These are phyloP conservation scores for Sporothrix pallida DNA, from an alignment of 2,329 filamentous ascomycete species.

Conservation along the genomic window DNA sequence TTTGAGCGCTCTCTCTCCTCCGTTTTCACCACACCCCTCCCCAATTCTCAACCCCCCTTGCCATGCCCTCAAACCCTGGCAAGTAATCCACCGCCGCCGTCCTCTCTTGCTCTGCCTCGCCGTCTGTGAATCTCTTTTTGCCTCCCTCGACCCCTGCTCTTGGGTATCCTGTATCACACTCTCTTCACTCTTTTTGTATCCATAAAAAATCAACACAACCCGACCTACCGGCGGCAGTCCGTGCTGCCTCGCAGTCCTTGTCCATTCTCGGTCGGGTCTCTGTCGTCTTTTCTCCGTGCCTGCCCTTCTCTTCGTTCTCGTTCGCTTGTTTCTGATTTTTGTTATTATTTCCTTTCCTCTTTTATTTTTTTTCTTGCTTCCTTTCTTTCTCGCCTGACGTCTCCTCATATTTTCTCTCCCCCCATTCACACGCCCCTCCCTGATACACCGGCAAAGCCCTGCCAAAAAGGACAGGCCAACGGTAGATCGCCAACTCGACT, in stretches of 20 bases:
- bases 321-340: background rate
- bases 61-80: constrained; percentile 4
- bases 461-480: background rate
- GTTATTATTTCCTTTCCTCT: background rate
- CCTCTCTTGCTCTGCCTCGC: constrained; percentile 2
- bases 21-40: background rate
- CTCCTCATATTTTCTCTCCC: background rate
- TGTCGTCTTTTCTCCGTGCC: constrained; percentile 32
- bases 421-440: constrained; percentile 7
- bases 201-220: constrained; percentile 15
- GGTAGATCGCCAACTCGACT: background rate
- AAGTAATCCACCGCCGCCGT: constrained; percentile 20
- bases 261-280: constrained; percentile 11
- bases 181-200: background rate
- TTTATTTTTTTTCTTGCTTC: background rate
- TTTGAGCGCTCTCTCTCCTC: background rate
- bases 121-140: background rate
- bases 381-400: background rate
- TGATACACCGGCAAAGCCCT: background rate
- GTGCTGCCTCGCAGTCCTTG: constrained; percentile 15
- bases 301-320: constrained; percentile 12
- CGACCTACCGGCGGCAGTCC: constrained; percentile 26
- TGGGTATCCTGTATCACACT: constrained; percentile 24
- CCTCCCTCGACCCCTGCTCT: constrained; percentile 13
- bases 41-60: constrained; percentile 17